These are phyloP conservation scores for Atkinsonella texensis DNA, from an alignment of 2,329 filamentous ascomycete genomes.

Conservation along the genomic window DNA sequence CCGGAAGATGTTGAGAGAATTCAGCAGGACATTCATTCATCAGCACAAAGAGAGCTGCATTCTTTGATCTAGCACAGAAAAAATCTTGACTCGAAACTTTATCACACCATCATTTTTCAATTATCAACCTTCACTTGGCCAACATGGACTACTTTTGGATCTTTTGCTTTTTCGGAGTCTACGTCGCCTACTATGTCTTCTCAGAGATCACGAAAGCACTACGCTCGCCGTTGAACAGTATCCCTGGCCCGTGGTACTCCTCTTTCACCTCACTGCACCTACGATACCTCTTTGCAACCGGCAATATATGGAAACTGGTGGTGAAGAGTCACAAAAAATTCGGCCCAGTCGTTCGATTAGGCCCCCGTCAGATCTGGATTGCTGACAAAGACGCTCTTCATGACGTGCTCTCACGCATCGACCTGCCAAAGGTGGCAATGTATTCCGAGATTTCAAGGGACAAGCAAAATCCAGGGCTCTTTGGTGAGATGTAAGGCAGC, in stretches of 20 bases:
- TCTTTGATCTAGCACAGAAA: no score
- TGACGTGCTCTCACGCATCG: not conserved
- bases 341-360: not conserved
- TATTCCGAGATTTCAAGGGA: not conserved
- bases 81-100: not conserved
- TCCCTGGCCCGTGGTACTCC: not conserved
- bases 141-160: not conserved
- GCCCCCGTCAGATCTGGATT: not conserved
- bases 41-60: no score
- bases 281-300: not conserved
- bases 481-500: not conserved
- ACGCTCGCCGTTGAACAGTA: not conserved
- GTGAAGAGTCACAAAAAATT: not conserved
- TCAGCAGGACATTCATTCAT: no score
- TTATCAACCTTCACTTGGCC: not conserved
- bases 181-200: not conserved
- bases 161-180: not conserved
- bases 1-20: no score
- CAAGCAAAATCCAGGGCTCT: not conserved
- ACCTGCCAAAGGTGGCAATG: not conserved
- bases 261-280: not conserved
- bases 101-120: not conserved
- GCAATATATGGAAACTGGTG: not conserved
- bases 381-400: not conserved
- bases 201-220: not conserved